A percentile compares a stretch with the other conserved stretches of the same genome.
Evolutionary conservation across 306 rosid species (phyloP).

Genomic region (Gynostemma pentaphyllum): DNA sequence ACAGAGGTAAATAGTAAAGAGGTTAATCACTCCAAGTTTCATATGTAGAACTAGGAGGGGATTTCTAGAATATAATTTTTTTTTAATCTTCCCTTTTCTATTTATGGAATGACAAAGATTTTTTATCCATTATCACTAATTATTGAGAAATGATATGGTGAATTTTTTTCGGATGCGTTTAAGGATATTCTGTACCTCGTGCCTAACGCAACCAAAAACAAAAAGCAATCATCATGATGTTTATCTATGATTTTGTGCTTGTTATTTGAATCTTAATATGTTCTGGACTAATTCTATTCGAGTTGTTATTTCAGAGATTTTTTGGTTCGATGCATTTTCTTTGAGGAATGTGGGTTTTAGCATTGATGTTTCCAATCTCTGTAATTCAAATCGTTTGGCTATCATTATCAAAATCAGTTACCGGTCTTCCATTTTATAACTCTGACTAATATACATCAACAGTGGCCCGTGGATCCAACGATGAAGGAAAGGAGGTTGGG

Average conservation of each 20-base stretch:
- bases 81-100: not conserved
- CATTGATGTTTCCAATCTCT: not conserved
- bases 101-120: not conserved
- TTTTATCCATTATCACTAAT: not conserved
- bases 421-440: conserved; percentile 5
- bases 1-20: not conserved
- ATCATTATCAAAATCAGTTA: not conserved
- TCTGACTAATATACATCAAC: conserved; percentile 5
- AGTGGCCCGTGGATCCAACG: conserved; percentile 27
- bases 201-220: not conserved
- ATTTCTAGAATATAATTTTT: not conserved
- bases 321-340: not conserved
- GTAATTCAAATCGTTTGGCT: not conserved
- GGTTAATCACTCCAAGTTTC: not conserved
- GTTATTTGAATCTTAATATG: not conserved
- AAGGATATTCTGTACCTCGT: not conserved
- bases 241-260: not conserved
- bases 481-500: conserved; percentile 21
- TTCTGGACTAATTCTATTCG: not conserved
- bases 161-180: not conserved
- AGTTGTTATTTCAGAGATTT: not conserved
- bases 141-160: not conserved
- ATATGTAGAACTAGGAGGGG: not conserved
- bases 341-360: not conserved
- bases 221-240: not conserved